These are phyloP conservation scores for Lachnellula hyalina DNA, from an alignment of 2,329 filamentous ascomycete species.

Conservation along the genomic window DNA sequence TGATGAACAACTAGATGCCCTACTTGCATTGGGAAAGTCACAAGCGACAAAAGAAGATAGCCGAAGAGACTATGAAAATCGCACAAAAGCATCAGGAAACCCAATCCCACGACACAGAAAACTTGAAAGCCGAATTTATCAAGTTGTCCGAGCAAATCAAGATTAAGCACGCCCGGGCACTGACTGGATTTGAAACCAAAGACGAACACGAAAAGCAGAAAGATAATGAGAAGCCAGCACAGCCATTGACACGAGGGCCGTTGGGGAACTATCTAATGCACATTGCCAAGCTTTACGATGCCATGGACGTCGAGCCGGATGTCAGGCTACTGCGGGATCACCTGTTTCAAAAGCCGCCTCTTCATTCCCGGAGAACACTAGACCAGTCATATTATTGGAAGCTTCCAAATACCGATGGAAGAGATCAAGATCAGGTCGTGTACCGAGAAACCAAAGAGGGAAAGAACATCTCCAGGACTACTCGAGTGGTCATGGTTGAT, in stretches of 20 bases:
- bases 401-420: not conserved
- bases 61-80: slow-evolving; percentile 1
- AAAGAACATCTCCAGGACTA: not conserved
- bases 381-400: slow-evolving; percentile 14
- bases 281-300: slow-evolving; percentile 7
- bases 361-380: slow-evolving; percentile 11
- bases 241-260: not conserved
- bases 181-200: not conserved
- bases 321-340: slow-evolving; percentile 5
- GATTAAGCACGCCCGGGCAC: not conserved
- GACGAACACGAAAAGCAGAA: not conserved
- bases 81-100: not conserved
- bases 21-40: slow-evolving; percentile 10
- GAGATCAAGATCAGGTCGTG: slow-evolving; percentile 13
- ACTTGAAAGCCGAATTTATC: not conserved
- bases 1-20: slow-evolving; percentile 5
- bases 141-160: not conserved
- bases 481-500: slow-evolving; percentile 36
- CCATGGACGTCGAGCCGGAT: slow-evolving; percentile 6
- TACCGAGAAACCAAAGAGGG: slow-evolving; percentile 8
- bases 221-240: not conserved
- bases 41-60: slow-evolving; percentile 2
- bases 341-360: slow-evolving; percentile 1
- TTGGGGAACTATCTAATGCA: slow-evolving; percentile 1
- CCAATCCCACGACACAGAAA: not conserved